These are phyloP conservation scores for Didymosphaeria variabile DNA, from an alignment of 2,329 filamentous ascomycete species.

Conservation along the genomic window DNA sequence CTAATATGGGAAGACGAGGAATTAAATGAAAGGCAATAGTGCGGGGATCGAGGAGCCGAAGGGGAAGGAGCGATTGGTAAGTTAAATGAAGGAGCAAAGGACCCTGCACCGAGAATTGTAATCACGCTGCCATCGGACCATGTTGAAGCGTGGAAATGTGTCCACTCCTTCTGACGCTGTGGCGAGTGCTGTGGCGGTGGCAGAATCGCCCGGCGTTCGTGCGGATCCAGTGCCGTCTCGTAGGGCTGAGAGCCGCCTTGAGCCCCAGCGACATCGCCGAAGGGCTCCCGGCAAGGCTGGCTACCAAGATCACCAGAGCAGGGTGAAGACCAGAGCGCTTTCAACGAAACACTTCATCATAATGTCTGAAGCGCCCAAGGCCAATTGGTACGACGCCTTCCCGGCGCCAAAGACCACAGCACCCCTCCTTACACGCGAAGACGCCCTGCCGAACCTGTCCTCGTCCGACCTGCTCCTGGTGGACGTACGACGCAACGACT, in stretches of 20 bases:
- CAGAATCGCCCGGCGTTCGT: slow-evolving; percentile 6
- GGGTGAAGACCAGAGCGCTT: background rate
- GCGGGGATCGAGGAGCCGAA: slow-evolving; percentile 22
- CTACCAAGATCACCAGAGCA: background rate
- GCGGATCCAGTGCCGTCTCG: background rate
- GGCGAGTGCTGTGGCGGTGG: slow-evolving; percentile 18
- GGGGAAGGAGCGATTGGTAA: slow-evolving; percentile 23
- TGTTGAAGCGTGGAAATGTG: slow-evolving; percentile 40
- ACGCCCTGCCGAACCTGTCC: slow-evolving; percentile 45
- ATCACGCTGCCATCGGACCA: slow-evolving; percentile 47
- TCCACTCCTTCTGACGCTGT: slow-evolving; percentile 33
- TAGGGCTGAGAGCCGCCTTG: slow-evolving; percentile 29
- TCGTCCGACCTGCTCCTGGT: slow-evolving; percentile 53
- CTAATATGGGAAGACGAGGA: slow-evolving; percentile 28
- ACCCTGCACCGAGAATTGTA: slow-evolving; percentile 25
- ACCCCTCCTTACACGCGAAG: slow-evolving; percentile 49
- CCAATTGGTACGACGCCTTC: slow-evolving; percentile 54
- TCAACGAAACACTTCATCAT: background rate
- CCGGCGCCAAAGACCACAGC: slow-evolving; percentile 51
- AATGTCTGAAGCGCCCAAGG: slow-evolving; percentile 16
- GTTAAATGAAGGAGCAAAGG: slow-evolving; percentile 27
- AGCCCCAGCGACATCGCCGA: too few relatives aligned
- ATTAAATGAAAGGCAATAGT: slow-evolving; percentile 35
- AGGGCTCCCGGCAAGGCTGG: background rate
- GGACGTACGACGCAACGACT: slow-evolving; percentile 59